phyloP scores from a whole-genome alignment of 2,329 filamentous ascomycete species.

The Zasmidium cellare region DNA sequence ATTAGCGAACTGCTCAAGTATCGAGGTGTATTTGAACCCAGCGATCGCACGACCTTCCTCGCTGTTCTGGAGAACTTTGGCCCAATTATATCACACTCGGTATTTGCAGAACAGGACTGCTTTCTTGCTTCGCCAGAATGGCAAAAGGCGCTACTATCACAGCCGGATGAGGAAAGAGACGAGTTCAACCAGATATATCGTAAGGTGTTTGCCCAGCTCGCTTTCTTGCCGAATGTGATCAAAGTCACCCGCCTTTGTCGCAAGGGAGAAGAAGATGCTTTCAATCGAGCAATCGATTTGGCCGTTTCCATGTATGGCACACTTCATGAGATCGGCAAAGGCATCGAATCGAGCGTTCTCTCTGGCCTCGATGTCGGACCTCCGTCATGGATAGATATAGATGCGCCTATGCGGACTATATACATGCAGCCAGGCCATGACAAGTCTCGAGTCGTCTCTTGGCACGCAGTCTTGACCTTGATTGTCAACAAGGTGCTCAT shows the following conservation, averaged over 20 bases:
- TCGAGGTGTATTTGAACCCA: background rate
- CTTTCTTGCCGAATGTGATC: background rate
- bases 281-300: background rate
- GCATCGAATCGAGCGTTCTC: too few species aligned
- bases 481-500: background rate
- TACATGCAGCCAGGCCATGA: too few species aligned
- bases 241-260: background rate
- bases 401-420: too few species aligned
- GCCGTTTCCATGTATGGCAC: background rate
- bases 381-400: too few species aligned
- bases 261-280: background rate
- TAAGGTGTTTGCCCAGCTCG: background rate
- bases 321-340: background rate
- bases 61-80: slow-evolving; percentile 2
- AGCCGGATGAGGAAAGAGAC: background rate
- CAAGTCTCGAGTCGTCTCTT: background rate
- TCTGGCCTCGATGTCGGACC: too few species aligned
- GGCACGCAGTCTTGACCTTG: slow-evolving; percentile 1
- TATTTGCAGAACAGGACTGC: background rate
- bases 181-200: background rate
- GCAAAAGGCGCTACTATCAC: background rate
- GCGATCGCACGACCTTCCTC: background rate
- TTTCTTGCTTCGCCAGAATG: slow-evolving; percentile 1
- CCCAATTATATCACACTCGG: background rate
- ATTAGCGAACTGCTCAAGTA: background rate